phyloP scores from a whole-genome alignment of 306 rosid genomes.

The Bauhinia variegata region DNA sequence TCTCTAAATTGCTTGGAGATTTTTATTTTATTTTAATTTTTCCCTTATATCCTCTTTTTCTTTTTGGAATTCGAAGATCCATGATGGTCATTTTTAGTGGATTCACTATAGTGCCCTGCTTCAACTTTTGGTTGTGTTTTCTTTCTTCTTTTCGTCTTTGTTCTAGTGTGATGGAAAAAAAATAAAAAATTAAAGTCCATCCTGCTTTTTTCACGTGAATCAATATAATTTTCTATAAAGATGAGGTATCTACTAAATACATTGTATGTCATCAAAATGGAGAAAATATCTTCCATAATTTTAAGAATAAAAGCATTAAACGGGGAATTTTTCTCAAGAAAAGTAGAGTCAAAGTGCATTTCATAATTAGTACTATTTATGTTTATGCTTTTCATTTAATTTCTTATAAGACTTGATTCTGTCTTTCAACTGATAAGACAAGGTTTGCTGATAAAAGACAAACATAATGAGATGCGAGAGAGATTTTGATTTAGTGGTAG shows the following conservation, averaged over 20 bases:
- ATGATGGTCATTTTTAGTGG: constrained; percentile 71
- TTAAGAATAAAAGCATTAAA: background rate
- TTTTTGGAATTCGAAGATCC: constrained; percentile 60
- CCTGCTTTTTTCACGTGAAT: constrained; percentile 71
- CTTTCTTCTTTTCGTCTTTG: constrained; percentile 24
- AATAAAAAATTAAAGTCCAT: constrained; percentile 46
- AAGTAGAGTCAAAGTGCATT: too few species aligned
- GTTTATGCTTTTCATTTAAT: too few species aligned
- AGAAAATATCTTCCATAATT: background rate
- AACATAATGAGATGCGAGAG: background rate
- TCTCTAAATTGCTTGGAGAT: constrained; percentile 45
- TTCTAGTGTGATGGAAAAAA: constrained; percentile 39
- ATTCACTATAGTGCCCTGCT: constrained; percentile 66
- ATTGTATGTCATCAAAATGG: constrained; percentile 33
- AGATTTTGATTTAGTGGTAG: constrained; percentile 39
- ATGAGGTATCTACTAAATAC: constrained; percentile 29
- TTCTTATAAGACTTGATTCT: constrained; percentile 26
- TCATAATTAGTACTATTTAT: too few species aligned
- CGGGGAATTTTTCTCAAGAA: background rate
- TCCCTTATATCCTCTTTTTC: too few species aligned
- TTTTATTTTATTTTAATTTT: too few species aligned
- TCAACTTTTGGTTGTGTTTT: constrained; percentile 3
- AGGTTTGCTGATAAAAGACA: constrained; percentile 36
- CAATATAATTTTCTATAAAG: constrained; percentile 34
- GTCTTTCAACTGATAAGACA: constrained; percentile 1